Conservation (phyloP, 306 rosid species). For the Rosa chinensis region DNA sequence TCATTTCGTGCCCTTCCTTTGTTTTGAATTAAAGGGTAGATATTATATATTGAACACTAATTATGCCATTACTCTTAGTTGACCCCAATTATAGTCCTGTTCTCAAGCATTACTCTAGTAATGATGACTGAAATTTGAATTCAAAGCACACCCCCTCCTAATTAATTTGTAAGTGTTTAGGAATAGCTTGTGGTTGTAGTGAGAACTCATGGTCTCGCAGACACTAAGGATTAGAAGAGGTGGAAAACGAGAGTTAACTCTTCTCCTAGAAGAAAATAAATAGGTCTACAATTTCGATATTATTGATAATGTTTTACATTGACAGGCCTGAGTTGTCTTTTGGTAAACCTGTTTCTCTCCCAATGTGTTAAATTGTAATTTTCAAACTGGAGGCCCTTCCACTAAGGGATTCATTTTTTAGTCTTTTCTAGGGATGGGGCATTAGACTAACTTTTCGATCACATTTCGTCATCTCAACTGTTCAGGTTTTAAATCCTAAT, state of each 20-base stretch:
- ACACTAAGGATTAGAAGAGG: too few relatives aligned
- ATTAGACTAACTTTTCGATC: too few relatives aligned
- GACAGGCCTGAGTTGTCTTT: too few relatives aligned
- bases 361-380: too few relatives aligned
- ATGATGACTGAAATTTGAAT: conserved; percentile 25
- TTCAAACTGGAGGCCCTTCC: too few relatives aligned
- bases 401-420: too few relatives aligned
- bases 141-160: conserved; percentile 12
- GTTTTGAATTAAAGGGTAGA: conserved; percentile 12
- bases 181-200: not conserved
- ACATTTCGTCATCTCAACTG: too few relatives aligned
- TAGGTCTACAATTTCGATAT: not conserved
- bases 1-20: not conserved
- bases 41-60: conserved; percentile 14
- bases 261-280: not conserved
- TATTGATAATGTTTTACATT: too few relatives aligned
- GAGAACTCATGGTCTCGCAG: not conserved
- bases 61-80: conserved; percentile 15
- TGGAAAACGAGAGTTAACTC: not conserved
- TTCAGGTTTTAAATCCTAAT: too few relatives aligned
- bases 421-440: too few relatives aligned
- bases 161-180: not conserved
- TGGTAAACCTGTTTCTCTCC: too few relatives aligned
- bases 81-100: conserved; percentile 10
- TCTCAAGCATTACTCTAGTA: conserved; percentile 2